Evolutionary conservation across 2,329 filamentous ascomycete genomes (phyloP).

Genomic region (Cryphonectria carpinicola): DNA sequence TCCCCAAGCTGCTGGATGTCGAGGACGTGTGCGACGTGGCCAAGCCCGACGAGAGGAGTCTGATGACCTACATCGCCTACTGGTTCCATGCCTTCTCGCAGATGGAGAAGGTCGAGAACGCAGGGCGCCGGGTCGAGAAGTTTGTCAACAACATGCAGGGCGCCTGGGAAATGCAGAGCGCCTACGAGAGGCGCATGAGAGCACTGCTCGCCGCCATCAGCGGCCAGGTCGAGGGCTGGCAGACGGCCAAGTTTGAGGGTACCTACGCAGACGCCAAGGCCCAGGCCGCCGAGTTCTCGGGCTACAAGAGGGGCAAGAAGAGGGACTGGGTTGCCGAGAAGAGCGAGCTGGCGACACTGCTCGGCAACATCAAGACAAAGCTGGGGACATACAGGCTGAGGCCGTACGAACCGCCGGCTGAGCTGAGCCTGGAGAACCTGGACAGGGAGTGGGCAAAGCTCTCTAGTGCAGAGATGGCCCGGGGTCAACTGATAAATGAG

Average conservation of each 20-base stretch:
- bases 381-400: slow-evolving; percentile 90
- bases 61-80: slow-evolving; percentile 99
- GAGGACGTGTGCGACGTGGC: slow-evolving; percentile 97
- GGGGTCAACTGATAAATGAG: slow-evolving; percentile 95
- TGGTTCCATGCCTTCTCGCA: slow-evolving; percentile 99
- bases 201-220: slow-evolving; percentile 76
- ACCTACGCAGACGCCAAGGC: slow-evolving; percentile 92
- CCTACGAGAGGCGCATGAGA: slow-evolving; percentile 89
- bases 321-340: slow-evolving; percentile 97
- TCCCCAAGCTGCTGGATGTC: slow-evolving; percentile 92
- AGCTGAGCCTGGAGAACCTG: slow-evolving; percentile 79
- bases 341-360: slow-evolving; percentile 86
- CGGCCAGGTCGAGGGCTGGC: slow-evolving; percentile 76
- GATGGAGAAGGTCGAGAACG: slow-evolving; percentile 98
- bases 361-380: slow-evolving; percentile 99
- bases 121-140: slow-evolving; percentile 93
- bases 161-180: slow-evolving; percentile 99
- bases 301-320: slow-evolving; percentile 91
- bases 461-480: slow-evolving; percentile 81
- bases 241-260: slow-evolving; percentile 80
- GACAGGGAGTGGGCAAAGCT: slow-evolving; percentile 82
- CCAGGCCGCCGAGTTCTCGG: slow-evolving; percentile 78
- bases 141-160: slow-evolving; percentile 99
- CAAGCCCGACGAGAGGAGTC: slow-evolving; percentile 91
- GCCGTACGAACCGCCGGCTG: slow-evolving; percentile 86